phyloP scores from a whole-genome alignment of 2,329 filamentous ascomycete genomes.

The Colletotrichum destructivum region DNA sequence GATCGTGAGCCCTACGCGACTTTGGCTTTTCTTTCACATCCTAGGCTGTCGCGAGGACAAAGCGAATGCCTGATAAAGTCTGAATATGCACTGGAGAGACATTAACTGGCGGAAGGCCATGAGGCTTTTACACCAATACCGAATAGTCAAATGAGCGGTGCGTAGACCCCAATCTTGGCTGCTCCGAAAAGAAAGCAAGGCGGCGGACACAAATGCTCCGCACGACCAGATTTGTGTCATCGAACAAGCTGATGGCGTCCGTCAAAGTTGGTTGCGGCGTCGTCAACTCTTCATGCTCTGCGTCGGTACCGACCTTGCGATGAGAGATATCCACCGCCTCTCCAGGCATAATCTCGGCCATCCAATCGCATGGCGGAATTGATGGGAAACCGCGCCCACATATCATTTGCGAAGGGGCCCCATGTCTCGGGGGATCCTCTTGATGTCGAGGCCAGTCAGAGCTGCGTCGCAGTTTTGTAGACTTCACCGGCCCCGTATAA shows the following conservation, averaged over 20 bases:
- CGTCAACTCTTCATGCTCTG: background rate
- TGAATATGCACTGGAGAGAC: background rate
- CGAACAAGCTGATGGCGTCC: background rate
- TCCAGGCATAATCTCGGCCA: background rate
- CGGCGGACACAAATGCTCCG: background rate
- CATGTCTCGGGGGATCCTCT: too few species aligned
- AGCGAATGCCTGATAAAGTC: background rate
- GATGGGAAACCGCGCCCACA: background rate
- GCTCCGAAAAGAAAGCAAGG: too few species aligned
- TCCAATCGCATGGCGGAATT: background rate
- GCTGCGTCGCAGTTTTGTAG: constrained; percentile 8
- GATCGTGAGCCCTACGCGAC: too few species aligned
- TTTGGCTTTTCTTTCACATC: background rate
- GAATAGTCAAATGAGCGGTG: background rate
- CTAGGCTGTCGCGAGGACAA: background rate
- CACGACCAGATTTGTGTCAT: background rate
- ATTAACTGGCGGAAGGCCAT: background rate
- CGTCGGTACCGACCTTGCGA: background rate
- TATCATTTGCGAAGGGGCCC: background rate
- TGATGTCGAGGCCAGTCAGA: background rate
- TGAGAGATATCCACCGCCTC: background rate
- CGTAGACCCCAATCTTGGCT: background rate
- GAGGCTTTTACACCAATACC: background rate
- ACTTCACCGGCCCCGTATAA: constrained; percentile 13
- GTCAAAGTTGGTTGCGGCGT: background rate